Evolutionary conservation across 768 basidiomycete species (phyloP).

Genomic region (Pleurotus giganteus): DNA sequence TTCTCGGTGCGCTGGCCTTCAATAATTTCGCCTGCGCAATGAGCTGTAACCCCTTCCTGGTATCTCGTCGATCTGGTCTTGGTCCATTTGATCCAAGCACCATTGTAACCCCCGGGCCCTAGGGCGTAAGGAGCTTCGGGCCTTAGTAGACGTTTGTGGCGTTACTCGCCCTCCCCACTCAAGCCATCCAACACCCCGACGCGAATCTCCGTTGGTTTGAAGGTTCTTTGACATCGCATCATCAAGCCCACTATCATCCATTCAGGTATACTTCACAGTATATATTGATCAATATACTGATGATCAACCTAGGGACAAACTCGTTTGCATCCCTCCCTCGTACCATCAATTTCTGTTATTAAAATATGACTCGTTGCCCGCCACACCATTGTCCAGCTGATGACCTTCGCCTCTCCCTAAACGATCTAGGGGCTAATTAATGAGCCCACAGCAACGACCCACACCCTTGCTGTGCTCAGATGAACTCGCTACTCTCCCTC

Average conservation of each 20-base stretch:
- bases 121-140: slow-evolving; percentile 4
- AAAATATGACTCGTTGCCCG: background rate
- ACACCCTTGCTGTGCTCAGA: slow-evolving; percentile 9
- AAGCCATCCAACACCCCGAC: too few relatives aligned
- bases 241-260: too few relatives aligned
- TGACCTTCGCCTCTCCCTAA: background rate
- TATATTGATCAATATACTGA: too few relatives aligned
- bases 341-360: background rate
- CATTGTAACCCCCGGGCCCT: background rate
- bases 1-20: slow-evolving; percentile 5
- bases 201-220: too few relatives aligned
- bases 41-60: background rate
- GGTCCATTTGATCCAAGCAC: slow-evolving; percentile 2
- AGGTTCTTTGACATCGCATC: too few relatives aligned
- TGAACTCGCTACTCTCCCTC: background rate
- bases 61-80: slow-evolving; percentile 6
- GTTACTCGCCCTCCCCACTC: background rate
- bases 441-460: slow-evolving; percentile 1
- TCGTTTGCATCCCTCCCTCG: background rate
- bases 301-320: background rate
- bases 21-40: background rate
- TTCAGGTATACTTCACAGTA: too few relatives aligned
- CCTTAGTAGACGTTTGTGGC: slow-evolving; percentile 8
- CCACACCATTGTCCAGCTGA: background rate
- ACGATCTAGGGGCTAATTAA: background rate